These are phyloP conservation scores for Colletotrichum noveboracense DNA, from an alignment of 2,329 filamentous ascomycete genomes.

Conservation along the genomic window DNA sequence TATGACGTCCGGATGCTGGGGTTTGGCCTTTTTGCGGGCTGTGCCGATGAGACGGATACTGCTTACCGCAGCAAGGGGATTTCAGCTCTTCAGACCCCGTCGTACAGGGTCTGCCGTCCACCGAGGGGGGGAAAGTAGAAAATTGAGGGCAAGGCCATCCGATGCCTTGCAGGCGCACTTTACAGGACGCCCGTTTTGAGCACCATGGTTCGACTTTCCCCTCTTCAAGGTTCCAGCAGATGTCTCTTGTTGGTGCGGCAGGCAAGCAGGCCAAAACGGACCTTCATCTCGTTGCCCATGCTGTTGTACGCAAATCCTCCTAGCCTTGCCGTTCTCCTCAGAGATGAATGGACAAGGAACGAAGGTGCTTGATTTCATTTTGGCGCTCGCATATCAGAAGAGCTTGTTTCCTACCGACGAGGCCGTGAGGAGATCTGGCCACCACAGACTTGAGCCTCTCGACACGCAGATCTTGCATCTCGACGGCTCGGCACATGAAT, in stretches of 20 bases:
- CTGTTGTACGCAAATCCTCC: not conserved
- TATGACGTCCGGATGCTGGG: constrained; percentile 2
- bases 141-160: not conserved
- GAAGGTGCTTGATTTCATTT: not conserved
- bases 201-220: constrained; percentile 8
- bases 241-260: not conserved
- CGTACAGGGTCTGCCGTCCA: not conserved
- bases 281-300: not conserved
- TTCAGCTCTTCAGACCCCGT: not conserved
- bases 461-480: not conserved
- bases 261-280: not conserved
- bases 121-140: not conserved
- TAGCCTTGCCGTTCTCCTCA: not conserved
- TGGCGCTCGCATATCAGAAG: not conserved
- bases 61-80: not conserved
- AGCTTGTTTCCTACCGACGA: not conserved
- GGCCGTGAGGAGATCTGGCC: not conserved
- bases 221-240: not conserved
- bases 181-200: constrained; percentile 4
- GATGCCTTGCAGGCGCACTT: not conserved
- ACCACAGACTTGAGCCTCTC: not conserved
- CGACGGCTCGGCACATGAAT: not conserved
- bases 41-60: constrained; percentile 1
- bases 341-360: not conserved
- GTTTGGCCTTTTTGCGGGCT: not conserved